phyloP scores from a whole-genome alignment of 2,329 filamentous ascomycete genomes.

The Aspergillus aculeatus region DNA sequence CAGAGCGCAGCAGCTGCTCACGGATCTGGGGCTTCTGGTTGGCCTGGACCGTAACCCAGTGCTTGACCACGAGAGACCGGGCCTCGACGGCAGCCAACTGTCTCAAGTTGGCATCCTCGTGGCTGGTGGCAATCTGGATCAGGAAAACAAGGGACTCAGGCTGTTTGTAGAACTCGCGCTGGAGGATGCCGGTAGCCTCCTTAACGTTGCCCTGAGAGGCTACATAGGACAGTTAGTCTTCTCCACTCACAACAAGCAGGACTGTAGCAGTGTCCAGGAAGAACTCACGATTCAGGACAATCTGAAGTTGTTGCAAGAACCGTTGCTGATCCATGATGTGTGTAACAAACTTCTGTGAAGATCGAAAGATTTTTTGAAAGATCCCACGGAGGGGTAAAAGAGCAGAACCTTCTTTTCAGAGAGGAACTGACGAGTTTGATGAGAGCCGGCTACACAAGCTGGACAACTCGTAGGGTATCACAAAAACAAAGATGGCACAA shows the following conservation, averaged over 20 bases:
- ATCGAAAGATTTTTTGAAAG: slow-evolving; percentile 11
- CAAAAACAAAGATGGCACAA: slow-evolving; percentile 26
- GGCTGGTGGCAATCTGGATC: slow-evolving; percentile 81
- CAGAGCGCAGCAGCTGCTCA: slow-evolving; percentile 77
- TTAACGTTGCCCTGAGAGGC: slow-evolving; percentile 88
- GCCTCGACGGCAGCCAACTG: slow-evolving; percentile 92
- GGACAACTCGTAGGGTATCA: slow-evolving; percentile 36
- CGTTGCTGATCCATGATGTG: slow-evolving; percentile 72
- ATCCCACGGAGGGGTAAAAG: slow-evolving; percentile 11
- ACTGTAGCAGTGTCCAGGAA: not conserved
- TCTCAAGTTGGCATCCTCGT: slow-evolving; percentile 69
- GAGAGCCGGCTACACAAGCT: slow-evolving; percentile 33
- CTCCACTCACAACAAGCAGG: not conserved
- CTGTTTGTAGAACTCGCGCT: slow-evolving; percentile 89
- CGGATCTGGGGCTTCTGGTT: slow-evolving; percentile 78
- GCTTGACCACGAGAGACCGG: slow-evolving; percentile 75
- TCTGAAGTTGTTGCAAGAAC: slow-evolving; percentile 83
- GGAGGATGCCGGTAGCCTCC: slow-evolving; percentile 82
- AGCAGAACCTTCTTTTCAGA: slow-evolving; percentile 10
- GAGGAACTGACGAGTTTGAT: slow-evolving; percentile 16
- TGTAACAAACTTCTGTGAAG: slow-evolving; percentile 11
- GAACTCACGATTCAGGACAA: slow-evolving; percentile 78
- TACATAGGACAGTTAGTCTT: slow-evolving; percentile 40
- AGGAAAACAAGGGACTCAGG: slow-evolving; percentile 81
- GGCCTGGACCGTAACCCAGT: slow-evolving; percentile 73